Base-by-base conservation (phyloP, 208 protist species). In the Trypanosoma platydactyli region DNA sequence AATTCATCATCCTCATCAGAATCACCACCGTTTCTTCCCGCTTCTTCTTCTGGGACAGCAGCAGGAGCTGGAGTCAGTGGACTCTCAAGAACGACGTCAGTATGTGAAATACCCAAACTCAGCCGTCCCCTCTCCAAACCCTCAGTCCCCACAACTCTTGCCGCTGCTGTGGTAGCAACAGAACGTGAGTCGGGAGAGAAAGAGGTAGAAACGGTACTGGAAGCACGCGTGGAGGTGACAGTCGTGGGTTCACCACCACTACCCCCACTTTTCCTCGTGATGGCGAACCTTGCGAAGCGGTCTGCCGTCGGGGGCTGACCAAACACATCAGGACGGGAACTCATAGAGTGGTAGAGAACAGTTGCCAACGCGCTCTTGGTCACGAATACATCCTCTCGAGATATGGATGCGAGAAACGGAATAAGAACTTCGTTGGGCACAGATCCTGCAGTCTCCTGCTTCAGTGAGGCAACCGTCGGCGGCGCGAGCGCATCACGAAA, bases 341-440 rank as follows among this genome's bases (percentile, higher is more conserved):
- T 48, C 86, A 92, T 93, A 20, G 79, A 73, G 12, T 60, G 67
- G 64, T 89, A 76, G 27, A 95, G 76, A 18, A 90, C 80, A 18
- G 57, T 55, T 22, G 84, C 79, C 18, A 92, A 71, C 13, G 80
- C 77, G 52, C 67, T 67, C 64, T 85, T 84, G 18, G 77, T 77
- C 2, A 95, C 75, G 45, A 76, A 76, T 9, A 86, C 80, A 74
- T 95, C 86, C 48, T 79, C 71, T 25, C 84, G 80, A 16, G 80
- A 73, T 24, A 95, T 86, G 12, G 80, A 83, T 7, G 89, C 89
- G 44, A 90, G 73, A 54, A 95, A 95, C 25, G 79, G 74, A 48
- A 92, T 83, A 5, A 95, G 77, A 22, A 86, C 74, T 69, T 95
- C 89, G 65, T 92, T 91, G 0, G 86, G 68, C 3, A 81, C 71